phyloP scores from a whole-genome alignment of 192 early-diverging fungal species.

The Paraglomus brasilianum region DNA sequence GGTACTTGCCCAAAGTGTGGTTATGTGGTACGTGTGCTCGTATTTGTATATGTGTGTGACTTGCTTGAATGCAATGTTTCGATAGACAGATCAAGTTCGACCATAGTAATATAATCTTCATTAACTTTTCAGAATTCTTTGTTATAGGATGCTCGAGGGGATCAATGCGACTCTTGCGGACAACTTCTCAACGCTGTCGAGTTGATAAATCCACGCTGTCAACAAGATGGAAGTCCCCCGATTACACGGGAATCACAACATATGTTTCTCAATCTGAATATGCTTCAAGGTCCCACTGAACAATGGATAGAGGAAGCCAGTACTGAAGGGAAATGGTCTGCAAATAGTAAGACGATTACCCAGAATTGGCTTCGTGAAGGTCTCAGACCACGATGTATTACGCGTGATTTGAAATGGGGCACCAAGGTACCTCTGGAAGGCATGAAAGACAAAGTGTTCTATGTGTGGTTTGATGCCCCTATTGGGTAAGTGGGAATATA shows the following conservation, averaged over 20 bases:
- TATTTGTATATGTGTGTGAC: slow-evolving; percentile 1
- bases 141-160: slow-evolving; percentile 88
- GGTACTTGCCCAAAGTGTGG: slow-evolving; percentile 91
- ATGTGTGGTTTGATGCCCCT: slow-evolving; percentile 99
- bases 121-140: slow-evolving; percentile 10
- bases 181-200: slow-evolving; percentile 89
- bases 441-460: slow-evolving; percentile 92
- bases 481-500: slow-evolving; percentile 63
- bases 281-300: slow-evolving; percentile 73
- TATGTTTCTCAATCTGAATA: slow-evolving; percentile 84
- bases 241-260: slow-evolving; percentile 83
- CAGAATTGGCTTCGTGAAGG: slow-evolving; percentile 93
- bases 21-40: slow-evolving; percentile 54
- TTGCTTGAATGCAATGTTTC: not conserved
- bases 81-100: not conserved
- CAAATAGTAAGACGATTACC: slow-evolving; percentile 87
- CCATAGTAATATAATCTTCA: not conserved
- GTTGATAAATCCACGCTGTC: slow-evolving; percentile 91
- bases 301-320: slow-evolving; percentile 71
- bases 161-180: slow-evolving; percentile 97
- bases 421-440: slow-evolving; percentile 85
- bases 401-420: slow-evolving; percentile 98
- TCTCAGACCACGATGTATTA: slow-evolving; percentile 90
- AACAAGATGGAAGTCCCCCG: slow-evolving; percentile 82
- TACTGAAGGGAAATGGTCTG: slow-evolving; percentile 80